A percentile compares a stretch with the other conserved stretches of the same genome.
Conservation (phyloP, 768 basidiomycete species). For the Polyporus arcularius region DNA sequence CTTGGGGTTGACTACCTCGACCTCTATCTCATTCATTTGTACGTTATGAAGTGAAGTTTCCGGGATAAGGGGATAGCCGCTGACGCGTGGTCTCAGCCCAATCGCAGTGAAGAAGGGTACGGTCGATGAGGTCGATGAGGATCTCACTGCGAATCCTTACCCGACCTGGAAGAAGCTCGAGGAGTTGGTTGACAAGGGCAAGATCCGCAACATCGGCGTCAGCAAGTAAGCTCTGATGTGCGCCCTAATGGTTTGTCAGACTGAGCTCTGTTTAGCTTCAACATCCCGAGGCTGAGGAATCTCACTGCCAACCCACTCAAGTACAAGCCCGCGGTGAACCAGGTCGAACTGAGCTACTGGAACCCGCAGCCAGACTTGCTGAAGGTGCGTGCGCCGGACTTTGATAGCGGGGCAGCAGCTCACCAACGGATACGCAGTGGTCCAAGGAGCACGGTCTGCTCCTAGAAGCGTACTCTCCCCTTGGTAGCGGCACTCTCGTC, state of each 20-base stretch:
- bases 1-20: slow-evolving; percentile 75
- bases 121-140: slow-evolving; percentile 45
- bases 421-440: slow-evolving; percentile 47
- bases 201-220: slow-evolving; percentile 77
- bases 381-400: slow-evolving; percentile 40
- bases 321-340: slow-evolving; percentile 69
- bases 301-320: slow-evolving; percentile 62
- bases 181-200: slow-evolving; percentile 74
- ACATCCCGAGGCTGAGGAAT: slow-evolving; percentile 63
- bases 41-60: slow-evolving; percentile 9
- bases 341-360: slow-evolving; percentile 79
- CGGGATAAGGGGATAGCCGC: not conserved
- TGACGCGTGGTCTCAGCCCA: slow-evolving; percentile 45
- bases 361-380: slow-evolving; percentile 78
- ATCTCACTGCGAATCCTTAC: slow-evolving; percentile 68
- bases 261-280: slow-evolving; percentile 46
- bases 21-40: slow-evolving; percentile 83
- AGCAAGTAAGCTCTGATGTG: slow-evolving; percentile 59
- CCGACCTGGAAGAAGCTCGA: slow-evolving; percentile 84
- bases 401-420: not conserved
- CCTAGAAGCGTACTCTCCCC: slow-evolving; percentile 76
- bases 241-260: not conserved
- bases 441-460: slow-evolving; percentile 63
- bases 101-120: slow-evolving; percentile 64
- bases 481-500: slow-evolving; percentile 64